Base-by-base conservation (phyloP, 164 flowering plant genomes). In the Nelumbo lutea region DNA sequence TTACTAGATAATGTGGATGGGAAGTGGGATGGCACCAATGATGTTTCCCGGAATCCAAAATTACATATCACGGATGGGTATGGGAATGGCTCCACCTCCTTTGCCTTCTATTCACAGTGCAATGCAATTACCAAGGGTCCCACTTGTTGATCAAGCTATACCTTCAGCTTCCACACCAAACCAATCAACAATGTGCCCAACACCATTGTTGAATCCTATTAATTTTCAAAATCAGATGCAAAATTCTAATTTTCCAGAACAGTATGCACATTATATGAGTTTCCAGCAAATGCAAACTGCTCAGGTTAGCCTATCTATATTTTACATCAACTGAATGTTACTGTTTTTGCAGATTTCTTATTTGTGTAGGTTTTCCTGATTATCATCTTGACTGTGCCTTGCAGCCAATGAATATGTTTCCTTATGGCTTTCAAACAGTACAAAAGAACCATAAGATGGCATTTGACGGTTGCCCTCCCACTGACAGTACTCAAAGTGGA, bases 1-100 rank as follows among this genome's bases (percentile, higher is more conserved):
- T 71, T 68, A 70, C 53, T 79, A 89, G 94, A 84, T 86, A 83
- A 85, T 92, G 91, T 90, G 90, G 77, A 87, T 90, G 93, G 88
- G 93, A 47, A 81, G 87, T 70, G 86, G 96, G 51, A 81, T 92
- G 86, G 83, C 85, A 3, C 90, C 91, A 1, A 83, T 87, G 89
- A 87, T 90, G 86, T 85, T 80, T 73, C 92, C 96, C 3, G 86
- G 91, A 1, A 74, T 86, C 42, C 92, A 85, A 69, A 90, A 86
- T 44, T 88, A 79, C 80, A 83, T 89, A 79, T 82, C 87, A 39
- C 75, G 80, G 38, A 85, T 88, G 87, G 87, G 89, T 10, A 82
- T 88, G 88, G 90, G 86, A 60, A 80, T 83, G 74, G 79, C 70
- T 44, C 80, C 85, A 40, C 82, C 84, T 13, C 68, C 83, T 63